These are phyloP conservation scores for Nevesoporus exiguus DNA, from an alignment of 768 basidiomycete genomes.

Conservation along the genomic window DNA sequence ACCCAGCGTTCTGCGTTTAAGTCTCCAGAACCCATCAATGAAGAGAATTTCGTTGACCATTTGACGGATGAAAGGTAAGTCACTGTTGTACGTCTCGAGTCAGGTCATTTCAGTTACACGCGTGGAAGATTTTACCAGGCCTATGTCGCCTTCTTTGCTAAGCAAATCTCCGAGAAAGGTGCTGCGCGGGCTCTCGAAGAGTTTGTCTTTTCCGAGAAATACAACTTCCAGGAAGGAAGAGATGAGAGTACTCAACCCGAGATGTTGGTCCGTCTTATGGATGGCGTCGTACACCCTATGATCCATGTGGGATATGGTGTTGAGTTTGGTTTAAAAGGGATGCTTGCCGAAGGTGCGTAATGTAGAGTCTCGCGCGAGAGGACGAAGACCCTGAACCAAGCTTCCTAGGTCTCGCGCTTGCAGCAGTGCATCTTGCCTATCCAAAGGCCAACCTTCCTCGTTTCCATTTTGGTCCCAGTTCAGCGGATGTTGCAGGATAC, in stretches of 20 bases:
- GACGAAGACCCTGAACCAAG: background rate
- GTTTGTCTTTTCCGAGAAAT: conserved; percentile 32
- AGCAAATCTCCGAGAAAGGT: conserved; percentile 18
- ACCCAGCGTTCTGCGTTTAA: conserved; percentile 24
- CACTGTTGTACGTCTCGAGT: background rate
- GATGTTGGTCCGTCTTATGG: conserved; percentile 50
- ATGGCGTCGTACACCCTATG: conserved; percentile 56
- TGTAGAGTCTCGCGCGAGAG: background rate
- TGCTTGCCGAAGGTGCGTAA: conserved; percentile 55
- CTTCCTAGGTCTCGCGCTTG: conserved; percentile 23
- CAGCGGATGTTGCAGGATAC: background rate
- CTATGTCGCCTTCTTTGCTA: conserved; percentile 27
- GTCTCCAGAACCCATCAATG: conserved; percentile 24
- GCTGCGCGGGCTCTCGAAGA: conserved; percentile 19
- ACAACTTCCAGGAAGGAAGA: conserved; percentile 21
- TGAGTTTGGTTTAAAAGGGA: conserved; percentile 61
- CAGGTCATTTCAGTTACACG: background rate
- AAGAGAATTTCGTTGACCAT: conserved; percentile 23
- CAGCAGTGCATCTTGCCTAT: conserved; percentile 31
- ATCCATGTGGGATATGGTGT: conserved; percentile 61
- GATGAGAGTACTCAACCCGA: conserved; percentile 34
- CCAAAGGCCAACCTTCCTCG: conserved; percentile 32
- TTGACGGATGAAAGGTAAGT: conserved; percentile 28
- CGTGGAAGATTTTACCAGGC: conserved; percentile 25
- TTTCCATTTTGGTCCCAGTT: conserved; percentile 6